Base-by-base conservation (phyloP, 2,329 filamentous ascomycete species). In the Xylaria polymorpha region DNA sequence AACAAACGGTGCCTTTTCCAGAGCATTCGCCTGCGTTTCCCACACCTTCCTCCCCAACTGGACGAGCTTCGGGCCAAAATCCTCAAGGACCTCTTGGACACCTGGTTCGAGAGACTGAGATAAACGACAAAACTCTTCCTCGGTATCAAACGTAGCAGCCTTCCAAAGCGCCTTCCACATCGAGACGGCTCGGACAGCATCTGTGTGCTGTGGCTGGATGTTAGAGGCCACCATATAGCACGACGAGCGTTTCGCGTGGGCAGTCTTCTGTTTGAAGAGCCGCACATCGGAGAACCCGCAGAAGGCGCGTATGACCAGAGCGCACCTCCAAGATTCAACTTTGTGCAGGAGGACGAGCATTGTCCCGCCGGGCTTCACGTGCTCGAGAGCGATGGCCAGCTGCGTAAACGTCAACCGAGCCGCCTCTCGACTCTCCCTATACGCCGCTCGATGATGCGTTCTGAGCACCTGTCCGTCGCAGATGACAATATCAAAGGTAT, bases 171-270 rank as follows among this genome's bases (percentile, higher is more conserved):
- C 62, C 71, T 83, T 84, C 83, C 83, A 87, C 4, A 18, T 55
- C 3, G 71, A 50, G 1, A 87, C 69, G 0, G 83, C 81, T 9
- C 66, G 39, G 0, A 73, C 2, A 0, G 83, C 84, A 37, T 78
- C 75, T 0, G 71, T 51, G 20, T 70, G 67, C 3, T 75, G 48
- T 5, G 77, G 77, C 50, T 80, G 76, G 0, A 88, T 77, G 3
- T 82, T 72, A 1, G 74, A 81, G 1, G 85, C 85, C 10, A 88
- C 68, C 73, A 88, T 77, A 72, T 89, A 88, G 70, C 88, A 89
- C 0, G 85, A 87, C 0, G 82, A 85, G 4, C 82, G 77, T 22
- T 76, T 83, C 1, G 72, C 74, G 66, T 88, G 84, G 2, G 67
- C 72, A 0, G 8, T 74, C 1, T 8, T 70, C 0, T 84, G 84